Conservation (phyloP, 176 grass and related monocot genomes). For the Raddia distichophylla region DNA sequence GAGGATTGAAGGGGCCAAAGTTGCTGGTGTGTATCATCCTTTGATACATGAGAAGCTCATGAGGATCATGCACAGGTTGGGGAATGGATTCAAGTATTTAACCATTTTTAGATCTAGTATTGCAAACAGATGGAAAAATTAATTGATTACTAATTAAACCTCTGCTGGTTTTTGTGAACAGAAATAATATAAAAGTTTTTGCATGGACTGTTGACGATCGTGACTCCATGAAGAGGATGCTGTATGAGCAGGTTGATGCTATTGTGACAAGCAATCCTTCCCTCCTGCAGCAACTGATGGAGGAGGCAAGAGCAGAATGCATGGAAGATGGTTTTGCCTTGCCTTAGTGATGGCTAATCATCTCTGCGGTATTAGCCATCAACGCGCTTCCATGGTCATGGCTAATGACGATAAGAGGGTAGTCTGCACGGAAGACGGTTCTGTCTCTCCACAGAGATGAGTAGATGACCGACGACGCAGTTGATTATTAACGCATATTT, state of each 20-base stretch:
- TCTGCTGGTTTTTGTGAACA: slow-evolving; percentile 36
- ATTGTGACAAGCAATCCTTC: slow-evolving; percentile 87
- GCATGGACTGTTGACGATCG: slow-evolving; percentile 91
- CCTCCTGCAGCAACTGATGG: slow-evolving; percentile 71
- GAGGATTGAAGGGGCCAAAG: slow-evolving; percentile 74
- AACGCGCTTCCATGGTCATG: slow-evolving; percentile 27
- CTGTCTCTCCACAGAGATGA: slow-evolving; percentile 33
- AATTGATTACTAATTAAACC: background rate
- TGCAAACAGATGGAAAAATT: background rate
- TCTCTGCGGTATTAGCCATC: background rate
- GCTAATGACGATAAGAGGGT: background rate
- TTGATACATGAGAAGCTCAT: slow-evolving; percentile 69
- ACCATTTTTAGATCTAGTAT: background rate
- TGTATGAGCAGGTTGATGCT: slow-evolving; percentile 74
- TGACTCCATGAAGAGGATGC: slow-evolving; percentile 75
- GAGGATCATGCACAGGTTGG: slow-evolving; percentile 63
- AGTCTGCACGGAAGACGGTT: slow-evolving; percentile 38
- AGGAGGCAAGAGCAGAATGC: slow-evolving; percentile 66
- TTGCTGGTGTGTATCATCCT: slow-evolving; percentile 76
- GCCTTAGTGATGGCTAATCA: slow-evolving; percentile 38
- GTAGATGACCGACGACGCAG: background rate
- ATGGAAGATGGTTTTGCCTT: slow-evolving; percentile 70
- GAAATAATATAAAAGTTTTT: slow-evolving; percentile 75
- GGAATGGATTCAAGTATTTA: background rate
- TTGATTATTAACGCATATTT: background rate